Conservation (phyloP, 345 rosid genomes). For the Populus ilicifolia region DNA sequence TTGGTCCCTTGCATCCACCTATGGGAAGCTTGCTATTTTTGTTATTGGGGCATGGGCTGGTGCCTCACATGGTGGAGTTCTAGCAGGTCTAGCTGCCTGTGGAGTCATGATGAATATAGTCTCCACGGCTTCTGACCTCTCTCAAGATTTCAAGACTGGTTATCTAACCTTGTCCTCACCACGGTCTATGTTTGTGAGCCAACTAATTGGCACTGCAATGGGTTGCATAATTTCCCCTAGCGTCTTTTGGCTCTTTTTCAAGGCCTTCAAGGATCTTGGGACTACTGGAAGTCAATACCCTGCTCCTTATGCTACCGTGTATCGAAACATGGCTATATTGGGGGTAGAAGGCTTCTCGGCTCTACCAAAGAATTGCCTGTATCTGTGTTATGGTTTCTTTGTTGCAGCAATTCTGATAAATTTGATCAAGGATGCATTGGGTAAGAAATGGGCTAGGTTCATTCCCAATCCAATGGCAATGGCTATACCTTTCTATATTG, state of each 20-base stretch:
- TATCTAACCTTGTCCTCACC: constrained; percentile 32
- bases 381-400: constrained; percentile 42
- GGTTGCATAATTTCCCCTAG: constrained; percentile 26
- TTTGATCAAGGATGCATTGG: constrained; percentile 17
- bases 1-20: constrained; percentile 17
- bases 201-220: constrained; percentile 28
- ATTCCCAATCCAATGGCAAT: constrained; percentile 45
- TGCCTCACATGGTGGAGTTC: constrained; percentile 16
- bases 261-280: constrained; percentile 16
- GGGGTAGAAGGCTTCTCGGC: neutral
- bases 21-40: constrained; percentile 25
- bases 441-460: constrained; percentile 9
- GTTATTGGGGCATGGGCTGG: constrained; percentile 29
- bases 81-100: constrained; percentile 27
- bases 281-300: neutral
- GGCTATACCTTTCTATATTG: constrained; percentile 41
- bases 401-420: constrained; percentile 28
- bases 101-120: constrained; percentile 35
- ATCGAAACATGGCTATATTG: neutral
- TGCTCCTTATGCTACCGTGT: neutral
- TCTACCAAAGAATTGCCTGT: neutral
- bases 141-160: constrained; percentile 34
- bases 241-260: constrained; percentile 32
- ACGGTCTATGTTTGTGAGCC: constrained; percentile 30
- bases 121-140: constrained; percentile 24